Percentiles rank a stretch among this genome's conserved stretches.
These are phyloP conservation scores for Syzygium syzygioides DNA, from an alignment of 441 rosid genomes.

Conservation along the genomic window DNA sequence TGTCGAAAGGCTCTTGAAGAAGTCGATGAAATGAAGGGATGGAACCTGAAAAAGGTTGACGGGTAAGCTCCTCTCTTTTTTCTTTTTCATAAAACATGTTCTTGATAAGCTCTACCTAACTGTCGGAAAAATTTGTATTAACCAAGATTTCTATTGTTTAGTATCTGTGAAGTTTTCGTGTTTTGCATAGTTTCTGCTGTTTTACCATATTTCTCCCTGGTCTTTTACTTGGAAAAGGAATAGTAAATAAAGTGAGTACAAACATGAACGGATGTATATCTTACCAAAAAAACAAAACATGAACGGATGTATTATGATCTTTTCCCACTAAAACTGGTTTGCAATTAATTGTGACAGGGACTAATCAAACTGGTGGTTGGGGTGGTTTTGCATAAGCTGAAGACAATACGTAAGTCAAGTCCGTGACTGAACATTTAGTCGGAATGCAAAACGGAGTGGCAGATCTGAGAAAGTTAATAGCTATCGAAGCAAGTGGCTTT, in stretches of 20 bases:
- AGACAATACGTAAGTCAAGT: not conserved
- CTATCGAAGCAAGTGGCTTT: fast-evolving
- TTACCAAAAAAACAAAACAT: no score
- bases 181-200: not conserved
- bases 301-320: not conserved
- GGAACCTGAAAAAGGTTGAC: not conserved
- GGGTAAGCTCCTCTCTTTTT: not conserved
- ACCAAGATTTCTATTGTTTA: not conserved
- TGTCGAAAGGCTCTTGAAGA: not conserved
- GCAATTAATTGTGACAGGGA: not conserved
- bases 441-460: fast-evolving
- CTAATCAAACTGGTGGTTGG: not conserved
- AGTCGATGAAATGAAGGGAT: not conserved
- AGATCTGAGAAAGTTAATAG: not conserved
- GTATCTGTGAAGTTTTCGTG: not conserved
- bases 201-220: not conserved
- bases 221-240: not conserved
- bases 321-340: not conserved
- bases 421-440: not conserved
- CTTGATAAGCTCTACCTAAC: not conserved
- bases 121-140: not conserved
- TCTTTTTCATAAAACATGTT: not conserved
- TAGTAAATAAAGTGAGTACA: not conserved
- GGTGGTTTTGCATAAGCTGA: not conserved
- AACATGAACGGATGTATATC: not conserved